A percentile compares a stretch with the other conserved stretches of the same genome.
Conservation (phyloP, 192 early-diverging fungal genomes). For the Coemansia sp. region DNA sequence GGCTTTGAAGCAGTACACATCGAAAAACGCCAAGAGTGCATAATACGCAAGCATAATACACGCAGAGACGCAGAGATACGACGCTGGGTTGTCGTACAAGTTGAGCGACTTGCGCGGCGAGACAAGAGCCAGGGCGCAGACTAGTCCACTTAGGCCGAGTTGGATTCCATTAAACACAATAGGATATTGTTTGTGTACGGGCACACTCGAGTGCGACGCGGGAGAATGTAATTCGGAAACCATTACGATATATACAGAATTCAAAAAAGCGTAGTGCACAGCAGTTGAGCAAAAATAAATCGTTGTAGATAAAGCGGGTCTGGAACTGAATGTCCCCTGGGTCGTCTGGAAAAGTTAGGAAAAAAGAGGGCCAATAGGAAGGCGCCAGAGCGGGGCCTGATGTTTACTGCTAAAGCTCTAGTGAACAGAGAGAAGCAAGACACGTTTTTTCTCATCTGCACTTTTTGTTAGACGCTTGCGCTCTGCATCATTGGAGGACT, state of each 20-base stretch:
- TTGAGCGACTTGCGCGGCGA: conserved; percentile 39
- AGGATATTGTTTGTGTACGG: conserved; percentile 39
- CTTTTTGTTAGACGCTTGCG: neutral
- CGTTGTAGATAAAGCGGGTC: neutral
- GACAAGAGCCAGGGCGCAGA: conserved; percentile 36
- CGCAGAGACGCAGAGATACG: conserved; percentile 33
- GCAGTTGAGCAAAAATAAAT: no score
- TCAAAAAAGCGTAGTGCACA: neutral
- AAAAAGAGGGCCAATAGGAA: conserved; percentile 13
- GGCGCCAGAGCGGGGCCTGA: conserved; percentile 14
- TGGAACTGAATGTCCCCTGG: neutral
- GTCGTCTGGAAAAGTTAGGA: neutral
- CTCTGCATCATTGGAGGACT: no score
- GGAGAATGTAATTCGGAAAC: neutral
- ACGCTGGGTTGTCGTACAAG: conserved; percentile 35
- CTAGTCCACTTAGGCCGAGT: conserved; percentile 44
- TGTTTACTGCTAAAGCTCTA: conserved; percentile 6
- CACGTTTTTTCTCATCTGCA: neutral
- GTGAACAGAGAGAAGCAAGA: neutral
- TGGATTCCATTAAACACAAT: conserved; percentile 42
- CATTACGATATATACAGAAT: neutral
- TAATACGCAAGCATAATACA: conserved; percentile 36
- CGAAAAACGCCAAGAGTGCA: conserved; percentile 33
- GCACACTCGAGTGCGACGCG: neutral
- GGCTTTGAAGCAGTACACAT: conserved; percentile 45